Percentiles rank a stretch among this genome's conserved stretches.
phyloP scores from a whole-genome alignment of 1,139 yeast species.

The Blastobotrys arbuscula region DNA sequence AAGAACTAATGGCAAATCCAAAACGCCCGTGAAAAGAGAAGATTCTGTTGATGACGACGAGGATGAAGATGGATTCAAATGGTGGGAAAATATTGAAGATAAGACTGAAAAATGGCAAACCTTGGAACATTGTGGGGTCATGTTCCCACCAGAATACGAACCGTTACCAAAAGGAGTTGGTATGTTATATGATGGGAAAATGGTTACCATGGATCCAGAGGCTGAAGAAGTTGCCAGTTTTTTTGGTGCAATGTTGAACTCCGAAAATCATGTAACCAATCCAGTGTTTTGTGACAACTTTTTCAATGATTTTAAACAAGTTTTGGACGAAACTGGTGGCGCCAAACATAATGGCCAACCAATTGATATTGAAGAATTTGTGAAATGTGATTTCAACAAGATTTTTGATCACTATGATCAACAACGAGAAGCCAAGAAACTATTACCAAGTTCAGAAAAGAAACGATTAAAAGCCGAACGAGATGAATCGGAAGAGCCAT shows the following conservation, averaged over 20 bases:
- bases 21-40: slow-evolving; percentile 12
- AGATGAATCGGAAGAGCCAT: slow-evolving; percentile 74
- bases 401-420: slow-evolving; percentile 70
- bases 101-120: slow-evolving; percentile 82
- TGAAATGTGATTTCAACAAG: slow-evolving; percentile 69
- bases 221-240: slow-evolving; percentile 98
- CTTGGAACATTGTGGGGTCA: slow-evolving; percentile 81
- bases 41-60: slow-evolving; percentile 19
- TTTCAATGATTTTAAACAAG: slow-evolving; percentile 68
- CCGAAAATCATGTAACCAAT: slow-evolving; percentile 76
- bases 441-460: slow-evolving; percentile 63
- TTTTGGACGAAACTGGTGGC: slow-evolving; percentile 66
- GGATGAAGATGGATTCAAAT: slow-evolving; percentile 64
- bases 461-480: slow-evolving; percentile 64
- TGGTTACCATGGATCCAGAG: slow-evolving; percentile 63
- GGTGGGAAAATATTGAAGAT: slow-evolving; percentile 82
- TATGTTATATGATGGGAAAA: slow-evolving; percentile 66
- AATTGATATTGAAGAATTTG: slow-evolving; percentile 53
- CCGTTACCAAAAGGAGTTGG: slow-evolving; percentile 79
- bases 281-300: slow-evolving; percentile 84
- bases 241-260: slow-evolving; percentile 79
- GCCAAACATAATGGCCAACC: slow-evolving; percentile 36
- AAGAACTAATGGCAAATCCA: no score
- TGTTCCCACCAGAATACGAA: slow-evolving; percentile 89
- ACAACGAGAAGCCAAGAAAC: slow-evolving; percentile 67